Conservation (phyloP, 2,329 filamentous ascomycete species). For the Pyricularia grisea region DNA sequence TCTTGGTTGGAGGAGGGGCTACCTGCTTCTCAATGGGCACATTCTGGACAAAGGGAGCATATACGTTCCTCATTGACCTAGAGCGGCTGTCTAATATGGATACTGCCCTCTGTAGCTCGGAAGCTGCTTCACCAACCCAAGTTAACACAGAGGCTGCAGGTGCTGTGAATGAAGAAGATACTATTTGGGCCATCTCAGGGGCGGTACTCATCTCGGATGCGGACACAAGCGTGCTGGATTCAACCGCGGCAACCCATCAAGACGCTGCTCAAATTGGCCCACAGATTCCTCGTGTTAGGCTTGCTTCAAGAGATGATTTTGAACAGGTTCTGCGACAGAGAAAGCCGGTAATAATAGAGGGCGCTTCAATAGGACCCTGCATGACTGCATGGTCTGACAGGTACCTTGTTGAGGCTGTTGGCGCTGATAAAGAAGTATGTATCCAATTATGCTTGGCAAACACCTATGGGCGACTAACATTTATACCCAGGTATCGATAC, state of each 20-base stretch:
- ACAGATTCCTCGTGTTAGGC: slow-evolving; percentile 38
- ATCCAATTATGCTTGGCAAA: background rate
- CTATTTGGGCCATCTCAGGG: background rate
- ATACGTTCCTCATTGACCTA: slow-evolving; percentile 21
- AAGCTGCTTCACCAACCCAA: background rate
- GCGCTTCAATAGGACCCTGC: slow-evolving; percentile 59
- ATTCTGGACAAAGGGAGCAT: slow-evolving; percentile 64
- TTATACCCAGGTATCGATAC: slow-evolving; percentile 54
- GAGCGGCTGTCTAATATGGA: background rate
- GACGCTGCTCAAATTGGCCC: background rate
- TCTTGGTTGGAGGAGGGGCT: slow-evolving; percentile 70
- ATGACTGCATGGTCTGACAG: slow-evolving; percentile 55
- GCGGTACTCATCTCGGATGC: background rate
- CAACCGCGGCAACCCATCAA: background rate
- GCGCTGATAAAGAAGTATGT: slow-evolving; percentile 48
- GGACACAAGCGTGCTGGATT: background rate
- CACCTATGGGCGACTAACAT: background rate
- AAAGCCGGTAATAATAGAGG: slow-evolving; percentile 56
- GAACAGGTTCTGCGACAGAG: slow-evolving; percentile 43
- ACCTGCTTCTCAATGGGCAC: slow-evolving; percentile 89
- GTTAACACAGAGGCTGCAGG: background rate
- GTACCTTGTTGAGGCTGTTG: slow-evolving; percentile 56
- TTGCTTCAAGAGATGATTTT: slow-evolving; percentile 50
- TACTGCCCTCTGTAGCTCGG: background rate
- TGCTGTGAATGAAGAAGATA: background rate